Conservation (phyloP, 2,329 filamentous ascomycete genomes). For the Calcarisporium arbuscula region DNA sequence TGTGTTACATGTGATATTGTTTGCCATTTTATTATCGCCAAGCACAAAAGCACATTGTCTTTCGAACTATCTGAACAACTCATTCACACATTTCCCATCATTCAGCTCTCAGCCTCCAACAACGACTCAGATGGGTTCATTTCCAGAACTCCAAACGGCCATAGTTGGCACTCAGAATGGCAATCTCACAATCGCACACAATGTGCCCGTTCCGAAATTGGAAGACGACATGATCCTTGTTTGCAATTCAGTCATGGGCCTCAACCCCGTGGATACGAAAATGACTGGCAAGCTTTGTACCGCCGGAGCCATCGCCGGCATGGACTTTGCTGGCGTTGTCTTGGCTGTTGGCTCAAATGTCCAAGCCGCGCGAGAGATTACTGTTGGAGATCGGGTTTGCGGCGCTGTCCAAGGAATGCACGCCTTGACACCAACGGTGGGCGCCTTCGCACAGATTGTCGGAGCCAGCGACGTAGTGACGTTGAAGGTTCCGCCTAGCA, state of each 20-base stretch:
- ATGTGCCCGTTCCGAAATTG: no score
- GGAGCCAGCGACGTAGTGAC: slow-evolving; percentile 7
- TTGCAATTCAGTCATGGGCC: slow-evolving; percentile 13
- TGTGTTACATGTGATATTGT: no score
- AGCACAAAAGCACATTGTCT: no score
- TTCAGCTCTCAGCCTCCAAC: no score
- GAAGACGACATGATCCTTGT: no score
- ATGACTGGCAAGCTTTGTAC: slow-evolving; percentile 15
- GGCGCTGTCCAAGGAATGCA: slow-evolving; percentile 13
- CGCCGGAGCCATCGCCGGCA: slow-evolving; percentile 18
- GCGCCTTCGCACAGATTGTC: slow-evolving; percentile 16
- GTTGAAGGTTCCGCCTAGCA: slow-evolving; percentile 10
- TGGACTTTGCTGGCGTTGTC: slow-evolving; percentile 23
- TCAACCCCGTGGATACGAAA: slow-evolving; percentile 25
- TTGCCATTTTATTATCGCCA: no score
- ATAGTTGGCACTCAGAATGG: no score
- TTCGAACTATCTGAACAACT: no score
- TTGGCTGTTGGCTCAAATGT: slow-evolving; percentile 16
- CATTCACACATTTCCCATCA: no score
- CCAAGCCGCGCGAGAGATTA: background rate
- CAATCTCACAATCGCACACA: no score
- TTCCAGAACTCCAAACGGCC: no score
- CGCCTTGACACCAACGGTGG: slow-evolving; percentile 10
- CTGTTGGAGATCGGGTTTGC: slow-evolving; percentile 18
- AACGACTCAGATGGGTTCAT: no score